Base-by-base conservation (phyloP, 331 rosid genomes). In the Quercus phellos region DNA sequence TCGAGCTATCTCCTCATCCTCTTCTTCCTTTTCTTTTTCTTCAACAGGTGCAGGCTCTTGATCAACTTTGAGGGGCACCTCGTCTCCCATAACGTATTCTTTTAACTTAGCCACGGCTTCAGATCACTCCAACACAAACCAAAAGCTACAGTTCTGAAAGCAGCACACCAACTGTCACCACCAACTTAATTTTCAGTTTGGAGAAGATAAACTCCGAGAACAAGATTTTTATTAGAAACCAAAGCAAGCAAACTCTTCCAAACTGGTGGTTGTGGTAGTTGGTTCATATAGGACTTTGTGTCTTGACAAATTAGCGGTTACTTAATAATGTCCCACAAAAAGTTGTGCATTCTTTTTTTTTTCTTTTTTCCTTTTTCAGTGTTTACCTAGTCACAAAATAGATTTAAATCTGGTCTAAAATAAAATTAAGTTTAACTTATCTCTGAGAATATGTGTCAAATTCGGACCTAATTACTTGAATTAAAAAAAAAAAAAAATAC, bases 41-140 rank as follows among this genome's bases (percentile, higher is more conserved):
- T 29, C 74, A 18, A 11, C 11, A 27, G 74, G 72, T 21, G 64
- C 42, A 68, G 77, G 59, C 21, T 77, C 26, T 76, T 72, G 60
- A 24, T 89, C 84, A 18, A 53, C 80, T 21, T 75, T 84, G 74
- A 46, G 75, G 18, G 85, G 24, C 21, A 50, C 83, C 51, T 90
- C 86, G 35, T 81, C 93, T 9, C 60, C 93, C 98, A 91, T 88
- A 54, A 53, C 79, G 80, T 77, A 69, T 12, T 68, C 86, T 55
- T 61, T 84, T 2, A 69, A 77, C 76, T 73, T 78, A 59, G 82
- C 85, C 86, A 84, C 84, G 4, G 55, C 53, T 64, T 56, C 17
- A 29, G 64, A 30, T 2, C 2, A 38, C 77, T 16, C 19, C 14
- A 55, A 22, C 51, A 35, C n/a, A 30, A 61, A 51, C 61, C 3